Conservation (phyloP, 768 basidiomycete genomes). For the Termitomyces sp. region DNA sequence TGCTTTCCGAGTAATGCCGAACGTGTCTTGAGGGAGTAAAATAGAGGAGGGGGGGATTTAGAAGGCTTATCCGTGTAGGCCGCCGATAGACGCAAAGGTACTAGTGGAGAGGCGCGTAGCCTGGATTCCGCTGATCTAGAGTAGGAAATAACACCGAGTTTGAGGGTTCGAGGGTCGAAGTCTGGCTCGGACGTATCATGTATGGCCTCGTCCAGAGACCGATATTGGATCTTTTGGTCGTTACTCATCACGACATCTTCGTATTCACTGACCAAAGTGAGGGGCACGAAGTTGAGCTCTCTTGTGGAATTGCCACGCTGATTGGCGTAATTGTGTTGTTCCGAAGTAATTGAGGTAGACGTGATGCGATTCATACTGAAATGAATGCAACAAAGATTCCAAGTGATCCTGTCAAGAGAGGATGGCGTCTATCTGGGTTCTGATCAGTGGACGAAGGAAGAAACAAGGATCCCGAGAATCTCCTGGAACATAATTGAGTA, state of each 20-base stretch:
- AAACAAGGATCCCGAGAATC: background rate
- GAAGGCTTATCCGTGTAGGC: background rate
- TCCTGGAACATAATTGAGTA: background rate
- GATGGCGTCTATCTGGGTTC: background rate
- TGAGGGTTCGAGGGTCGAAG: conserved; percentile 8
- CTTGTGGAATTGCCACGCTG: background rate
- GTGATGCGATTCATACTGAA: background rate
- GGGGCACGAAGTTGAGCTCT: background rate
- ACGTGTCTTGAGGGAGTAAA: conserved; percentile 9
- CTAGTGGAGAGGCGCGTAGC: background rate
- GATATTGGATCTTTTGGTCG: conserved; percentile 6
- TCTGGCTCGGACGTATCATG: conserved; percentile 9
- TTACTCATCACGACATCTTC: conserved; percentile 1
- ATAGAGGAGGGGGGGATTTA: conserved; percentile 7
- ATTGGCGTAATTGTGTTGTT: background rate
- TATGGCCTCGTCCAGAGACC: conserved; percentile 7
- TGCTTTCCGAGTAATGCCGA: conserved; percentile 15
- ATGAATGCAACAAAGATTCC: too few species aligned
- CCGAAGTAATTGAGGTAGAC: background rate
- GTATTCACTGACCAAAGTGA: background rate
- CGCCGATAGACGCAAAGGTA: conserved; percentile 3
- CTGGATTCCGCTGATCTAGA: background rate
- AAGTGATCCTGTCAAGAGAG: too few species aligned
- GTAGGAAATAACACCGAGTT: background rate
- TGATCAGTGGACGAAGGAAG: background rate